Evolutionary conservation across 331 rosid species (phyloP), one percentile per base, ranked within the genome.

Genomic region (Quercus lobata): DNA sequence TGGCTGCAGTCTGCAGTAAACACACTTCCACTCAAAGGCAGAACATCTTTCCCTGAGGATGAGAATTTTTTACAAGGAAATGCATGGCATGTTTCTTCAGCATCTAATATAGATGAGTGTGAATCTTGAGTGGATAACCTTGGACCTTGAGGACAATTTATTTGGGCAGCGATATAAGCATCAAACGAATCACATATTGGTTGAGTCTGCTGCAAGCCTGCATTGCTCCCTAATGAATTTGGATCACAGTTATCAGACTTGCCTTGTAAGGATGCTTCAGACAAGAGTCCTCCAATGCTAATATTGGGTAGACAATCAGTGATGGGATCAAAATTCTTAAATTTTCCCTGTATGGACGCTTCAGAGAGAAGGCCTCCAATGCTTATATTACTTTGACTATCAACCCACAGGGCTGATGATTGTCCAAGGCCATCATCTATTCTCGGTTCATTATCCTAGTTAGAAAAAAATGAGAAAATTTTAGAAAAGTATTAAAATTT

Each of bases 11-110:
- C 77, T 79, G 84, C 86, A 49, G 82, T 71, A 66, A 7, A 37
- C 57, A 12, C 74, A 73, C 75, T 83, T 53, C 86, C 87, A 71
- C 79, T 73, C 15, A 63, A 61, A 61, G 91, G 80, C 71, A 81
- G 80, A 84, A 71, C 83, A 76, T 76, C 86, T 81, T 82, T 86
- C 27, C 84, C 80, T 6, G 79, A 68, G 34, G 83, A 79, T 77
- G 89, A 80, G 71, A 87, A 61, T 61, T 88, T 91, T 79, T 19
- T 78, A 83, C 84, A 82, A 66, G 93, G 86, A 88, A 95, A 95
- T 17, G 90, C 94, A 78, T 93, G 92, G 78, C 99, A 90, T 34
- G 99, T 89, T 72, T 90, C 97, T 86, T 91, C 98, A 78, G 92
- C 92, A 83, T 95, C 99, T 86, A 92, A 85, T 82, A 95, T 84